Base-by-base conservation (phyloP, 2,329 filamentous ascomycete genomes). In the Pyrenochaeta sp. region DNA sequence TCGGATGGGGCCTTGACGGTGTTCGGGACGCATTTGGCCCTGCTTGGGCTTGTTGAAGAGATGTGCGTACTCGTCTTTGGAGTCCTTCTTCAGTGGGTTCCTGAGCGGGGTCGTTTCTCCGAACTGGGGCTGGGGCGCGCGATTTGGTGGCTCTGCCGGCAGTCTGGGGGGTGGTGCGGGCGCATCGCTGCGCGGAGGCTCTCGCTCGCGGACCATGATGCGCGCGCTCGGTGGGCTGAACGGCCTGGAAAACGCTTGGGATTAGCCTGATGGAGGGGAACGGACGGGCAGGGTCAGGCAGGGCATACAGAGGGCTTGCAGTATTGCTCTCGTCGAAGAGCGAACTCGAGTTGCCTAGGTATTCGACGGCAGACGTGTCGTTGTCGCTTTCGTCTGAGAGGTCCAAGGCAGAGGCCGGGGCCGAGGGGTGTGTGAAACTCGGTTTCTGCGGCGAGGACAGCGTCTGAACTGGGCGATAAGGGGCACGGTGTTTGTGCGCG, bases 61-160 rank as follows among this genome's bases (percentile, higher is more conserved):
- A 48, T 75, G 67, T 19, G 64, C 64, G 51, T 69, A 60, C 14
- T 40, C 39, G 14, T 65, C 55, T 30, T 57, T 60, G 18, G 41
- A 41, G 43, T 64, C 65, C 38, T 68, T 63, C 55, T 76, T 60
- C 62, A 72, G 55, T 50, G 79, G 71, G 61, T 77, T 74, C 53
- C 80, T 73, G 43, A 85, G 67, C 11, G 81, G 80, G 49, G 81
- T 84, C 2, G 83, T 74, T 55, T 80, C 79, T 37, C 83, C 83
- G 58, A 85, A 86, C 56, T 84, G 76, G 13, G 65, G 65, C 56
- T 84, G 76, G 13, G 65, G 65, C 14, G 52, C 48, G 3, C 54
- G 48, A 7, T 61, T 56, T 26, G 49, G 58, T 9, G 63, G 53
- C 28, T 74, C 69, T 10, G 71, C 59, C 9, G 69, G 53, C 10